Evolutionary conservation across 305 asterid genomes (phyloP), one percentile per base, ranked within the genome.

Genomic region (Solanum aculeatissimum): DNA sequence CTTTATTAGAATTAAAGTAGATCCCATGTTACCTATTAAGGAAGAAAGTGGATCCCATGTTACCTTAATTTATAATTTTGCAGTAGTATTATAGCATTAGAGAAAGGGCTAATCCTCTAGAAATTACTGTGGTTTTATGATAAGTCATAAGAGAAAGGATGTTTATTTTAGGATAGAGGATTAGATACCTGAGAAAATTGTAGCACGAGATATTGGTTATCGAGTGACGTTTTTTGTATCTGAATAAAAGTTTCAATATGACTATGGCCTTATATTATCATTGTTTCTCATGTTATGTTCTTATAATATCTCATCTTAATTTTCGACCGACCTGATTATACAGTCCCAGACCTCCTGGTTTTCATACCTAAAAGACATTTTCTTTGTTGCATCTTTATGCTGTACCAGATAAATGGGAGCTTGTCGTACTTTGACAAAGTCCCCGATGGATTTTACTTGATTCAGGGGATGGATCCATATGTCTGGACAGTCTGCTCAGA

Each of bases 391-490:
- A 58, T 62, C 43, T 47, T 74, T 83, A 79, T 63, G 83, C 77
- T 86, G 71, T 84, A 74, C 89, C 97, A 97, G 99, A 95, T 93
- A 87, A 97, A 93, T 92, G 97, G 99, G 66, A 89, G 97, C 88
- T 89, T 95, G 83, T 97, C 99, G 45, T 97, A 94, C 90, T 95
- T 85, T 72, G 98, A 95, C 90, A 91, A 89, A 87, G 85, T 95
- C 72, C 95, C 93, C 14, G 94, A 94, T 86, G 99, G 98, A 78
- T 95, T 97, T 91, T 95, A 91, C 87, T 87, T 89, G 71, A 94
- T 97, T 81, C 92, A 92, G 84, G 99, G 99, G 92, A 91, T 97
- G 96, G 97, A 97, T 91, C 98, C 99, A 43, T 95, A 94, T 89
- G 93, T 97, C 55, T 97, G 99, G 99, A 86, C 92, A 57, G 75